Evolutionary conservation across 2,329 filamentous ascomycete species (phyloP), one percentile per base, ranked within the genome.

Genomic region (Malbranchea zuffiana): DNA sequence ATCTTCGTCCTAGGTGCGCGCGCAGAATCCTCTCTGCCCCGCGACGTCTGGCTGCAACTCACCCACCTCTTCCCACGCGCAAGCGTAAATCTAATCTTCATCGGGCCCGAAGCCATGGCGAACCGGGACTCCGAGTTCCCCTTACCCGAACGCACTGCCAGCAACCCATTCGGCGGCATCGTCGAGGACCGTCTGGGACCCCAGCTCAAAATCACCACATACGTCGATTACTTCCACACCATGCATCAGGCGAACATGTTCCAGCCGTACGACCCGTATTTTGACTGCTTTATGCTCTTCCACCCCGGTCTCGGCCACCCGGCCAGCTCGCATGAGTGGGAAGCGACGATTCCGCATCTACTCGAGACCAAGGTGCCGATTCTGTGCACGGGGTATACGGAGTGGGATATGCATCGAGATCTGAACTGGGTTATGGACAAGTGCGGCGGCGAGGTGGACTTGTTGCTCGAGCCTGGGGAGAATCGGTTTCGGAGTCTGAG

Each of bases 191-290:
- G 88, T 35, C 72, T 98, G 6, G 84, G 81, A 55, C 78, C 81
- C 38, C 80, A 81, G 47, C 78, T 96, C 75, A 98, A 98, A 68
- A 93, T 98, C 53, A 90, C 81, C 58, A 98, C 92, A 0, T 94
- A 87, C 53, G 88, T 96, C 35, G 90, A 98, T 50, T 95, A 98
- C 65, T 98, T 92, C 66, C 88, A 98, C 62, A 96, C 84, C 2
- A 75, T 98, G 49, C 88, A 98, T 65, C 77, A 86, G 56, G 82
- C 88, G 0, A 81, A 85, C 32, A 74, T 87, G 55, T 98, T 96
- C 65, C 77, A 82, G 40, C 90, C 92, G 0, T 95, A 92, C 56
- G 90, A 98, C 56, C 90, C 90, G 1, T 98, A 98, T 65, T 94
- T 98, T 59, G 90, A 98, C 67, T 90, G 83, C 60, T 94, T 98